Evolutionary conservation across 2,329 filamentous ascomycete species (phyloP), one percentile per base, ranked within the genome.

Genomic region (Magnaporthiopsis poae): DNA sequence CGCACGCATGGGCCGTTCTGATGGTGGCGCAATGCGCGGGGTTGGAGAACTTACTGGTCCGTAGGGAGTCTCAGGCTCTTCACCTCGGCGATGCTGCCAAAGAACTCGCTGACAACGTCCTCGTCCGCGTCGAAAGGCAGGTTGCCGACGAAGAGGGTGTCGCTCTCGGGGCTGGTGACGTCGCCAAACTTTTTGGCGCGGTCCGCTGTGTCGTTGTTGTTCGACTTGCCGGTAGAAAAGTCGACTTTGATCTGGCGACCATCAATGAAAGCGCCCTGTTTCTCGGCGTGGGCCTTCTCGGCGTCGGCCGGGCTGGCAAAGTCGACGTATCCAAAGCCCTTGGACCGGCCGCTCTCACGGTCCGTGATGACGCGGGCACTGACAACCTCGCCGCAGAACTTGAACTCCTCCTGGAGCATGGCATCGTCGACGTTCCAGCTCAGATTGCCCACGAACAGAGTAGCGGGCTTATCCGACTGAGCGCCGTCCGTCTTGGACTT

Each of bases 281-380:
- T 77, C 68, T 73, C 76, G 36, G 75, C 75, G 68, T 79, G 77
- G 21, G 82, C 76, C 66, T 74, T 74, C 75, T 77, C 68, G 64
- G 75, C 75, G 39, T 70, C 70, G 68, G 85, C 88, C 68, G 84
- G 79, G 71, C 82, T 86, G 75, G 83, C 82, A 79, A 93, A 96
- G 82, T 96, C 92, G 73, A 96, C 90, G 76, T 96, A 97, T 69
- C 93, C 93, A 78, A 96, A 96, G 71, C 91, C 93, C 80, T 92
- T 92, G 78, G 92, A 94, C 75, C 91, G 89, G 73, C 91, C 90
- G 74, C 83, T 85, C 66, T 88, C 86, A 77, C 89, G 89, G 81
- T 96, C 91, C 72, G 88, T 93, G 77, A 96, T 90, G 74, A 96
- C 88, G 72, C 91, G 89, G 70, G 88, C 89, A 73, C 86, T 85